phyloP scores from a whole-genome alignment of 306 rosid genomes.

The Vigna reflexopilosa region DNA sequence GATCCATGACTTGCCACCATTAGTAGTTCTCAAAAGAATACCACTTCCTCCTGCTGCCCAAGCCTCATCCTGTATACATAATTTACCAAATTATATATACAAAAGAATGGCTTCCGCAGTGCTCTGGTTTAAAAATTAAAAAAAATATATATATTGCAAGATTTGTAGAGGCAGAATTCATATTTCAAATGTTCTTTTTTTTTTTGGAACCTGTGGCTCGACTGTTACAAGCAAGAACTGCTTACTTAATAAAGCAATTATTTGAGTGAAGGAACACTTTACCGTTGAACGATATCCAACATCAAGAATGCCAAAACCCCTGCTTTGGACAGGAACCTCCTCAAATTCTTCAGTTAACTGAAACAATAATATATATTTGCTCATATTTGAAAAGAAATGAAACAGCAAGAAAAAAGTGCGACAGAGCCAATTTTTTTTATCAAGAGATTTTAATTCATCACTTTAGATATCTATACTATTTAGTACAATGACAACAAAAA shows the following conservation, averaged over 20 bases:
- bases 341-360: constrained; percentile 95
- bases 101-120: background rate
- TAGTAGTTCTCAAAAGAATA: constrained; percentile 78
- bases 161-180: constrained; percentile 16
- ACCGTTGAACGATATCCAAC: constrained; percentile 95
- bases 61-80: constrained; percentile 80
- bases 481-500: background rate
- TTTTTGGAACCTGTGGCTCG: constrained; percentile 3
- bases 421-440: background rate
- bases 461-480: constrained; percentile 7
- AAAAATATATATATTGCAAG: constrained; percentile 16
- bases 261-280: constrained; percentile 31
- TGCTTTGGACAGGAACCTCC: constrained; percentile 95
- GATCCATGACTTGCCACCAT: constrained; percentile 94
- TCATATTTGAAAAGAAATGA: constrained; percentile 20
- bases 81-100: constrained; percentile 30
- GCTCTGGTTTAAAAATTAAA: background rate
- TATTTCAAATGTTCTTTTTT: background rate
- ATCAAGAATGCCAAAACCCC: constrained; percentile 97
- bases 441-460: constrained; percentile 14
- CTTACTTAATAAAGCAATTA: constrained; percentile 30
- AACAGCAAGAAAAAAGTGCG: constrained; percentile 33
- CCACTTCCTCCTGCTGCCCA: constrained; percentile 99
- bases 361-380: constrained; percentile 23
- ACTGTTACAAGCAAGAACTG: constrained; percentile 22